phyloP scores from a whole-genome alignment of 2,329 filamentous ascomycete species.

The Zopfia rhizophila region DNA sequence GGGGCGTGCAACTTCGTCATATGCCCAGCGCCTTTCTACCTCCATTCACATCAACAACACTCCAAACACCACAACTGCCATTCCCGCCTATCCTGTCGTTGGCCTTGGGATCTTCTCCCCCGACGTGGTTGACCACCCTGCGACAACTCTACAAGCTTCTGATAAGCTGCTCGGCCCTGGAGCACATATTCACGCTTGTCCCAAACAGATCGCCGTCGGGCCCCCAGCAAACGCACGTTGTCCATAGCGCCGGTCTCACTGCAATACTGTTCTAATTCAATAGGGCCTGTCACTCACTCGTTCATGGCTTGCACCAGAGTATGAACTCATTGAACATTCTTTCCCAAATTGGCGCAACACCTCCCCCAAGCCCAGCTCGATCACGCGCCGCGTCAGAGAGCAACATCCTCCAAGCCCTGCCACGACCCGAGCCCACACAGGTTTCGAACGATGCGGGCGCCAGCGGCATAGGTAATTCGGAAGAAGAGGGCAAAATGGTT shows the following conservation, averaged over 20 bases:
- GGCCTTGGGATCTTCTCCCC: too few species aligned
- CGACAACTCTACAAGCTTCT: too few species aligned
- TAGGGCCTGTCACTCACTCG: neutral
- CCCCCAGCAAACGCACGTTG: conserved; percentile 9
- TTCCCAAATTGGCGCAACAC: conserved; percentile 74
- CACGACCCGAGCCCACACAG: conserved; percentile 31
- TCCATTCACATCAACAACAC: too few species aligned
- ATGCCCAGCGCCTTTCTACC: too few species aligned
- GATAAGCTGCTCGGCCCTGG: too few species aligned
- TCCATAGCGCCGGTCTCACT: neutral
- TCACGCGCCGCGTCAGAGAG: conserved; percentile 66
- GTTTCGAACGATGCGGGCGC: conserved; percentile 49
- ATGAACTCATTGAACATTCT: conserved; percentile 99
- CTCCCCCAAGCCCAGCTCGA: conserved; percentile 61
- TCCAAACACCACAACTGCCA: too few species aligned
- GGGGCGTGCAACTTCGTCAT: too few species aligned
- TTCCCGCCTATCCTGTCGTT: too few species aligned
- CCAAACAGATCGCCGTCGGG: neutral
- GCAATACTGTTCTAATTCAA: neutral
- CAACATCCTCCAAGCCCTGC: conserved; percentile 50
- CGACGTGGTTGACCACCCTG: too few species aligned
- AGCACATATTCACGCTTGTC: neutral
- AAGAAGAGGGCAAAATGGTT: conserved; percentile 46
- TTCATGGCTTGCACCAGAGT: conserved; percentile 65
- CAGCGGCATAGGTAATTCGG: conserved; percentile 32